Percentiles rank a stretch among this genome's conserved stretches.
Conservation (phyloP, 768 basidiomycete species). For the Serendipita sp. region DNA sequence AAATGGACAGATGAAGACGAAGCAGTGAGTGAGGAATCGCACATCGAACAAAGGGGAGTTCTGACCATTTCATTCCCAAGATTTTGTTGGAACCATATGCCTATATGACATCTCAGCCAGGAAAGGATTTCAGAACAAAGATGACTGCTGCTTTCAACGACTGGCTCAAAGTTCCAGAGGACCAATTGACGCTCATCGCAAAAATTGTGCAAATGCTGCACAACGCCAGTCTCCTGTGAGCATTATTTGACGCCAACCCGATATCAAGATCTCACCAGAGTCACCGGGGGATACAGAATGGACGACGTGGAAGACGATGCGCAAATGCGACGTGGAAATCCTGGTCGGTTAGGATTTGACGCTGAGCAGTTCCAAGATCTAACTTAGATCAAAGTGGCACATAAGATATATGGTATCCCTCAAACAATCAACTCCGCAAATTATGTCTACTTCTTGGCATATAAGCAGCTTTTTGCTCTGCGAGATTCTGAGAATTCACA, state of each 20-base stretch:
- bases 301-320: conserved; percentile 93
- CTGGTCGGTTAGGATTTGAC: conserved; percentile 30
- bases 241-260: background rate
- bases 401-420: conserved; percentile 91
- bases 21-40: conserved; percentile 2
- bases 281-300: conserved; percentile 34
- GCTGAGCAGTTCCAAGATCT: background rate
- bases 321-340: conserved; percentile 69
- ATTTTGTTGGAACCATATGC: conserved; percentile 72
- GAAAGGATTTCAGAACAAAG: conserved; percentile 79
- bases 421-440: conserved; percentile 97
- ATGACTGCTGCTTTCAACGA: conserved; percentile 86
- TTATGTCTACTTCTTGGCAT: conserved; percentile 92
- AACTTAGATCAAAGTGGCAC: conserved; percentile 42
- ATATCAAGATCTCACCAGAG: background rate
- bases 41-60: background rate
- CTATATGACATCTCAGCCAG: conserved; percentile 69
- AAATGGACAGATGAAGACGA: conserved; percentile 8
- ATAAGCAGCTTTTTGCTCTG: conserved; percentile 61
- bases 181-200: conserved; percentile 56
- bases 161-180: conserved; percentile 72
- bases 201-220: conserved; percentile 88
- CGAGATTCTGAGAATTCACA: conserved; percentile 18
- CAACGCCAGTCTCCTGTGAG: conserved; percentile 79
- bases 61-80: conserved; percentile 16